Conservation (phyloP, 2,329 filamentous ascomycete species). For the Cercospora sesami region DNA sequence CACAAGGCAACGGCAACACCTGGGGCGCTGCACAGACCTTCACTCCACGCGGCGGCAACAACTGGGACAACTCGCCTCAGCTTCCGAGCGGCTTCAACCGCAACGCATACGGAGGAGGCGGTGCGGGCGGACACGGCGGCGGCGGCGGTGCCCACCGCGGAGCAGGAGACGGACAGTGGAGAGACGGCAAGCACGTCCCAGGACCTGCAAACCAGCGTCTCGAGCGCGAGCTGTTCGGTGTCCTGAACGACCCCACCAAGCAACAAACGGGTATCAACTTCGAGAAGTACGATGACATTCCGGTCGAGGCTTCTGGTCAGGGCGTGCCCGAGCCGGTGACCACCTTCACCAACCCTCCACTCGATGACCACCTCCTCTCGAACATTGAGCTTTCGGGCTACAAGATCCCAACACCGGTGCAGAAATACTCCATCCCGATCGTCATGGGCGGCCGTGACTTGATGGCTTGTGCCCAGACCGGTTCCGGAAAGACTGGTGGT, state of each 20-base stretch:
- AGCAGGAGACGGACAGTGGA: slow-evolving; percentile 94
- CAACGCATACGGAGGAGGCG: slow-evolving; percentile 59
- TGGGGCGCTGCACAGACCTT: slow-evolving; percentile 59
- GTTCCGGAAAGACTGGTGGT: slow-evolving; percentile 99
- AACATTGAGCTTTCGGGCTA: slow-evolving; percentile 96
- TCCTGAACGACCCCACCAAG: slow-evolving; percentile 87
- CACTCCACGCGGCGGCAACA: slow-evolving; percentile 47
- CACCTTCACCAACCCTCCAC: slow-evolving; percentile 87
- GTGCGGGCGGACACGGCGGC: slow-evolving; percentile 51
- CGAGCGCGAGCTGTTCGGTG: slow-evolving; percentile 94
- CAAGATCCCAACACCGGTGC: slow-evolving; percentile 92
- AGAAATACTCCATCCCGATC: slow-evolving; percentile 99
- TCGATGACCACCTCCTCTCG: slow-evolving; percentile 87
- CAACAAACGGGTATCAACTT: slow-evolving; percentile 99
- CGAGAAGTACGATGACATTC: slow-evolving; percentile 99
- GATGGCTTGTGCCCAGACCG: slow-evolving; percentile 99
- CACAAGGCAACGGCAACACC: slow-evolving; percentile 40
- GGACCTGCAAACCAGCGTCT: slow-evolving; percentile 84
- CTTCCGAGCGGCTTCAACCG: slow-evolving; percentile 56
- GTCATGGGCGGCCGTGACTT: slow-evolving; percentile 97
- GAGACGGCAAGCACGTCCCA: slow-evolving; percentile 92
- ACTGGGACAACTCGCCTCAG: slow-evolving; percentile 44
- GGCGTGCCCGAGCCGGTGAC: slow-evolving; percentile 90
- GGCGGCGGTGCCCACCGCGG: slow-evolving; percentile 64
- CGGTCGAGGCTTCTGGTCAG: slow-evolving; percentile 92